phyloP scores from a whole-genome alignment of 2,329 filamentous ascomycete species.

The Fusarium torulosum region DNA sequence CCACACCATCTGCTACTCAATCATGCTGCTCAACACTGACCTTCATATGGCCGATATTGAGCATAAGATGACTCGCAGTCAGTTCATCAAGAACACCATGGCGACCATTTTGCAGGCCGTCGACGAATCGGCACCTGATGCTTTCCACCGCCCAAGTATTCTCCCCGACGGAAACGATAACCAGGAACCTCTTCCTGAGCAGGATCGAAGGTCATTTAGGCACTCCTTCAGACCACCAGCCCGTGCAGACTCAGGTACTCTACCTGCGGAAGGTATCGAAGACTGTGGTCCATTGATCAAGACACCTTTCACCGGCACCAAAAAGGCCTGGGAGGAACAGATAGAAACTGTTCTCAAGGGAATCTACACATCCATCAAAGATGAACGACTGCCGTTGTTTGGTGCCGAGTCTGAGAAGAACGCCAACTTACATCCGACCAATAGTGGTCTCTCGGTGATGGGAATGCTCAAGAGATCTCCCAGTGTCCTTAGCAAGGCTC shows the following conservation, averaged over 20 bases:
- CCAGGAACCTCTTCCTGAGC: constrained; percentile 53
- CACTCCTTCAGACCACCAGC: constrained; percentile 65
- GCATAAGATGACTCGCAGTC: constrained; percentile 92
- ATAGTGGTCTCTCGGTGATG: constrained; percentile 78
- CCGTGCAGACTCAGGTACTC: constrained; percentile 57
- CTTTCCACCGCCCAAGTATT: constrained; percentile 71
- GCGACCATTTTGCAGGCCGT: constrained; percentile 85
- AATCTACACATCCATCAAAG: constrained; percentile 90
- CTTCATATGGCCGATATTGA: constrained; percentile 95
- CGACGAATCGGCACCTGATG: constrained; percentile 76
- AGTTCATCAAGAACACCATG: constrained; percentile 97
- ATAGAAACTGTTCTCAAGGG: constrained; percentile 92
- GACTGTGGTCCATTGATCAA: constrained; percentile 83
- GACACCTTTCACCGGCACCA: constrained; percentile 77
- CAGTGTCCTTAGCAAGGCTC: constrained; percentile 91
- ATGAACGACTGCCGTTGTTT: constrained; percentile 87
- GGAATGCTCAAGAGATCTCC: constrained; percentile 85
- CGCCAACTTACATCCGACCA: constrained; percentile 56
- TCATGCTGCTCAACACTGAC: constrained; percentile 95
- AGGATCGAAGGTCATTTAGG: constrained; percentile 57
- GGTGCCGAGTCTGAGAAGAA: constrained; percentile 70
- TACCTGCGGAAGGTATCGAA: constrained; percentile 53
- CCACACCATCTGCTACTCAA: constrained; percentile 96
- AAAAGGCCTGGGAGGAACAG: constrained; percentile 87
- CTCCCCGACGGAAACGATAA: constrained; percentile 61